A percentile compares a stretch with the other conserved stretches of the same genome.
These are phyloP conservation scores for Curvularia eragrostidis DNA, from an alignment of 2,329 filamentous ascomycete genomes.

Conservation along the genomic window DNA sequence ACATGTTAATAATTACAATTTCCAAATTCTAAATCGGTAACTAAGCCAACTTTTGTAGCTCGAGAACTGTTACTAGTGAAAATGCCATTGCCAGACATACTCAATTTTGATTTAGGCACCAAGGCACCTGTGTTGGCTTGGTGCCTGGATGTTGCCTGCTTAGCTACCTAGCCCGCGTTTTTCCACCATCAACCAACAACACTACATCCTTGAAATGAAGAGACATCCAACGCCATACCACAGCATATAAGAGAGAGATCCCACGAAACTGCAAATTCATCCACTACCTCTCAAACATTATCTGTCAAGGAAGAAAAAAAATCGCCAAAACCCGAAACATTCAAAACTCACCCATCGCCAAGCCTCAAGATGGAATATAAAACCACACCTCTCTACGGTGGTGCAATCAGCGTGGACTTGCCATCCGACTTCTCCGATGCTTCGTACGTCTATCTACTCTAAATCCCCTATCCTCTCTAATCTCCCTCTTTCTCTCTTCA, in stretches of 20 bases:
- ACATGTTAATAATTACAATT: constrained; percentile 1
- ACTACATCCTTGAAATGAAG: constrained; percentile 34
- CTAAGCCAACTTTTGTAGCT: not conserved
- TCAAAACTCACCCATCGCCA: not conserved
- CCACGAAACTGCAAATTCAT: not conserved
- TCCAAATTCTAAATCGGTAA: not conserved
- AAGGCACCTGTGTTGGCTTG: constrained; percentile 11
- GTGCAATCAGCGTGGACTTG: constrained; percentile 72
- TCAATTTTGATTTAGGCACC: not conserved
- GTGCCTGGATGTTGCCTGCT: constrained; percentile 37
- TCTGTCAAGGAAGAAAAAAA: not conserved
- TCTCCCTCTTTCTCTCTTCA: not conserved
- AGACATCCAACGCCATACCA: constrained; percentile 11
- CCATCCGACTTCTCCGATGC: constrained; percentile 74
- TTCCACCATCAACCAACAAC: constrained; percentile 25
- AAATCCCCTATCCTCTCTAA: constrained; percentile 2
- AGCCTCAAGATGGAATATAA: constrained; percentile 57
- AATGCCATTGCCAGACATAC: not conserved
- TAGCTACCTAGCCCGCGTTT: constrained; percentile 42
- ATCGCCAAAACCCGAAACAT: too few species aligned
- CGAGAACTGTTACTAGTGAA: not conserved
- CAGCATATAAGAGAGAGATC: not conserved
- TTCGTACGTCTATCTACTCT: constrained; percentile 60
- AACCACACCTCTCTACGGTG: constrained; percentile 71
- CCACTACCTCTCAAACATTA: not conserved